phyloP scores from a whole-genome alignment of 1,139 yeast species.

The Saccharomyces pastorianus region DNA sequence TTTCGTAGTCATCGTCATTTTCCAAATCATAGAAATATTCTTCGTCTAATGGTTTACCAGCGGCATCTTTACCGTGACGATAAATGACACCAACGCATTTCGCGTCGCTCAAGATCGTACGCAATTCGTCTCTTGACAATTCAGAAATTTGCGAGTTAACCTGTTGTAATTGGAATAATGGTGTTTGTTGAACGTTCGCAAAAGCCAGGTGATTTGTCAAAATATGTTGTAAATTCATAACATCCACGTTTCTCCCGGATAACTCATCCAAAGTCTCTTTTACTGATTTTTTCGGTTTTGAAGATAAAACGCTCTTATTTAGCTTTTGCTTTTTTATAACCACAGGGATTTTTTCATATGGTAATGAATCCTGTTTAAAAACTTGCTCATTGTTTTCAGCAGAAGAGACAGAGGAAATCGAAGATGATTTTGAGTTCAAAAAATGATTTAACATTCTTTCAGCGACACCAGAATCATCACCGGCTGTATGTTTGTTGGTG shows the following conservation, averaged over 20 bases:
- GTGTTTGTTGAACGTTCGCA: slow-evolving; percentile 80
- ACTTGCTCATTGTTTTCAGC: not conserved
- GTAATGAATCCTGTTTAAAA: not conserved
- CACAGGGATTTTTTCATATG: slow-evolving; percentile 1
- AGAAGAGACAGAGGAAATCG: not conserved
- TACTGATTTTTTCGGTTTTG: not conserved
- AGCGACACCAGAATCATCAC: not conserved
- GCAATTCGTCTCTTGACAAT: slow-evolving; percentile 41
- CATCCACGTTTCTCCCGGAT: slow-evolving; percentile 5
- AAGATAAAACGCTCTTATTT: not conserved
- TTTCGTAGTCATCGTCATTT: slow-evolving; percentile 60
- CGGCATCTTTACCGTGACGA: slow-evolving; percentile 90
- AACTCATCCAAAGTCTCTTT: slow-evolving; percentile 6
- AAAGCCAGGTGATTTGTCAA: slow-evolving; percentile 82
- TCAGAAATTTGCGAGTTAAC: slow-evolving; percentile 46
- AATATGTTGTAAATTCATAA: slow-evolving; percentile 49
- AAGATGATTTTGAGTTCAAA: not conserved
- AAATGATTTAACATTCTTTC: not conserved
- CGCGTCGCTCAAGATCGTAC: slow-evolving; percentile 33
- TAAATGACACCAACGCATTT: slow-evolving; percentile 72
- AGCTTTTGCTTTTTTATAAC: slow-evolving; percentile 5
- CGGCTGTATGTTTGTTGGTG: not conserved
- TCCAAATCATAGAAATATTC: slow-evolving; percentile 88
- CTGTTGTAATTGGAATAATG: slow-evolving; percentile 57
- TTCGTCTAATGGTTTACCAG: slow-evolving; percentile 87